A percentile compares a stretch with the other conserved stretches of the same genome.
These are phyloP conservation scores for Ophiostoma sp. DNA, from an alignment of 2,329 filamentous ascomycete genomes.

Conservation along the genomic window DNA sequence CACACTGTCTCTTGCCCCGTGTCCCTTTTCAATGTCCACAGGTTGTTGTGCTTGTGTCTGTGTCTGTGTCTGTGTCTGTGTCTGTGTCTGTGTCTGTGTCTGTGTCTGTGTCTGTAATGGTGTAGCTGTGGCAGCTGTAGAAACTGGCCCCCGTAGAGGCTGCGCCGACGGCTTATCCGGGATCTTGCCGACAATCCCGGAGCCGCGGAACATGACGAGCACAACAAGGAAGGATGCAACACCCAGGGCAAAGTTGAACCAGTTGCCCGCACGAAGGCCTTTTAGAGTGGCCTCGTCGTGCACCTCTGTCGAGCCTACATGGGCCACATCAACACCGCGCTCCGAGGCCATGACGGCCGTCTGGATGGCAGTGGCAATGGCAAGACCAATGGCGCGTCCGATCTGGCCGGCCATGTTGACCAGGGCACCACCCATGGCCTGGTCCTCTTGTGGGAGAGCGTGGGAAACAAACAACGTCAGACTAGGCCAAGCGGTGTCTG, in stretches of 20 bases:
- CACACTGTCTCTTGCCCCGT: not conserved
- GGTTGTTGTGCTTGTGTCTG: not conserved
- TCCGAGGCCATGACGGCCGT: conserved; percentile 53
- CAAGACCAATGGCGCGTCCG: conserved; percentile 60
- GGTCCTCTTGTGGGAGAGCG: conserved; percentile 56
- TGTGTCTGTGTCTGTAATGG: not conserved
- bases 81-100: not conserved
- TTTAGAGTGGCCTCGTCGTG: conserved; percentile 45
- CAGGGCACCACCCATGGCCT: conserved; percentile 62
- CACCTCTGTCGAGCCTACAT: conserved; percentile 39
- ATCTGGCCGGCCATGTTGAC: conserved; percentile 63
- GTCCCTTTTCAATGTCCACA: conserved; percentile 1
- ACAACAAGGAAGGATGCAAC: conserved; percentile 43
- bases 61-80: not conserved
- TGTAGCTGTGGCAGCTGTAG: not conserved
- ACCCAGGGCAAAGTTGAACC: conserved; percentile 49
- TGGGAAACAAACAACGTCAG: conserved; percentile 62
- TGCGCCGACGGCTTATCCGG: not conserved
- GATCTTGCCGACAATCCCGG: conserved; percentile 45
- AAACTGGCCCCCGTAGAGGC: not conserved
- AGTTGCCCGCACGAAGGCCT: conserved; percentile 47
- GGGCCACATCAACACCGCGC: conserved; percentile 40
- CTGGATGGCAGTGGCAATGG: conserved; percentile 60
- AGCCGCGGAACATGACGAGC: conserved; percentile 45
- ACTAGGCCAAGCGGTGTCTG: conserved; percentile 61